Evolutionary conservation across 257 asterid species (phyloP).

Genomic region (Gentiana dahurica): DNA sequence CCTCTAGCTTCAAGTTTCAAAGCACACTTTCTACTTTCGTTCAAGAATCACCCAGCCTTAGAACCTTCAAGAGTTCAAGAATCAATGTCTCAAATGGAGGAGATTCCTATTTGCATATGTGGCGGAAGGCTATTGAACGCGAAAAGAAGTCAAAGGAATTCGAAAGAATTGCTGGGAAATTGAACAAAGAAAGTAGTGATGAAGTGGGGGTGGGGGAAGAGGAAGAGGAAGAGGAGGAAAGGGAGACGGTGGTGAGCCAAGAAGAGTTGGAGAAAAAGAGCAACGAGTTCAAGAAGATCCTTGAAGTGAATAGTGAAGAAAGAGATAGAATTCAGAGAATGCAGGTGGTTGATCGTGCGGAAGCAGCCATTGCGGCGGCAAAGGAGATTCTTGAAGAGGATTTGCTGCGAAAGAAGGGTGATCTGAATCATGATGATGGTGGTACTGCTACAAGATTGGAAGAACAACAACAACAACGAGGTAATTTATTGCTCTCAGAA

Average conservation of each 20-base stretch:
- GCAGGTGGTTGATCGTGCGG: constrained; percentile 97
- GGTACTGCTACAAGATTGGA: constrained; percentile 14
- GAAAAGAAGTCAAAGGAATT: constrained; percentile 53
- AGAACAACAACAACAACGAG: constrained; percentile 21
- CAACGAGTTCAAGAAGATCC: constrained; percentile 61
- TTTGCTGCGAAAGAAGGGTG: constrained; percentile 19
- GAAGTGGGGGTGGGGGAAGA: constrained; percentile 9
- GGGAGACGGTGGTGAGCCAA: constrained; percentile 14
- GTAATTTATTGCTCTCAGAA: constrained; percentile 15
- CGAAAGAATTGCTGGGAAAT: constrained; percentile 36
- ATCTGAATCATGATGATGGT: constrained; percentile 14
- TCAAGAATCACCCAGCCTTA: constrained; percentile 6
- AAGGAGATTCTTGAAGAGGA: constrained; percentile 59
- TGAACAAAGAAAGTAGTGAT: constrained; percentile 1
- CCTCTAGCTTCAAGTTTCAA: constrained; percentile 13
- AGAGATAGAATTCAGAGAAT: constrained; percentile 74
- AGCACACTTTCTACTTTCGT: constrained; percentile 19
- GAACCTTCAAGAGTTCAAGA: constrained; percentile 18
- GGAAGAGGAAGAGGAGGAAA: constrained; percentile 13
- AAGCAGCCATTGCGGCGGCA: constrained; percentile 94
- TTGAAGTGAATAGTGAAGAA: constrained; percentile 56
- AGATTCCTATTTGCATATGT: constrained; percentile 82
- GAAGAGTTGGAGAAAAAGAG: constrained; percentile 51
- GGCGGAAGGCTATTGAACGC: constrained; percentile 72
- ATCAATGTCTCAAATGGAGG: constrained; percentile 35